Evolutionary conservation across 805 yeast species (phyloP).

Genomic region (Zygosaccharomyces pseudorouxii): DNA sequence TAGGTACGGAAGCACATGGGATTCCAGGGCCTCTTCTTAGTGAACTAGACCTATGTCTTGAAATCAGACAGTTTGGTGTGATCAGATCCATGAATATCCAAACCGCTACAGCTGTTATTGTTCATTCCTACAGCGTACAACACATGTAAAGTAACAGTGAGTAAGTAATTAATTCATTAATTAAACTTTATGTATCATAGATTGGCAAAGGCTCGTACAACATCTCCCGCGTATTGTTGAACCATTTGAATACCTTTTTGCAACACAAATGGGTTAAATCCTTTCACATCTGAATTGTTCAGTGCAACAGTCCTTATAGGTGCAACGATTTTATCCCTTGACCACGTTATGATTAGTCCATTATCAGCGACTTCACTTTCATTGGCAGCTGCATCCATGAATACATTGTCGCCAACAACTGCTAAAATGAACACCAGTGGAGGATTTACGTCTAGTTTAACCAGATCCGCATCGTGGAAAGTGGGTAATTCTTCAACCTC

Average conservation of each 20-base stretch:
- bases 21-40: slow-evolving; percentile 80
- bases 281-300: slow-evolving; percentile 47
- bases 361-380: slow-evolving; percentile 87
- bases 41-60: slow-evolving; percentile 81
- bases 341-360: slow-evolving; percentile 72
- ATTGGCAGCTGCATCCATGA: slow-evolving; percentile 81
- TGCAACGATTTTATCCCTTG: slow-evolving; percentile 58
- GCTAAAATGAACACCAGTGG: slow-evolving; percentile 78
- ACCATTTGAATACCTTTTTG: slow-evolving; percentile 55
- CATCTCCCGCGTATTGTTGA: slow-evolving; percentile 54
- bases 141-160: slow-evolving; percentile 24
- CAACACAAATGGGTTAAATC: slow-evolving; percentile 47
- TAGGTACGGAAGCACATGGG: slow-evolving; percentile 89
- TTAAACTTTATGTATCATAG: slow-evolving; percentile 14
- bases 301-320: slow-evolving; percentile 71
- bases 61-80: slow-evolving; percentile 88
- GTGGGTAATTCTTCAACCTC: slow-evolving; percentile 85
- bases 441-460: slow-evolving; percentile 48
- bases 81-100: slow-evolving; percentile 95
- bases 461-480: slow-evolving; percentile 81
- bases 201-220: slow-evolving; percentile 53
- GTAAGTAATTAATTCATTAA: not conserved
- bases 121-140: slow-evolving; percentile 72
- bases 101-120: slow-evolving; percentile 92
- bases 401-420: slow-evolving; percentile 57